Evolutionary conservation across 768 basidiomycete genomes (phyloP), one percentile per base, ranked within the genome.

Genomic region (Daedaleopsis sinensis): DNA sequence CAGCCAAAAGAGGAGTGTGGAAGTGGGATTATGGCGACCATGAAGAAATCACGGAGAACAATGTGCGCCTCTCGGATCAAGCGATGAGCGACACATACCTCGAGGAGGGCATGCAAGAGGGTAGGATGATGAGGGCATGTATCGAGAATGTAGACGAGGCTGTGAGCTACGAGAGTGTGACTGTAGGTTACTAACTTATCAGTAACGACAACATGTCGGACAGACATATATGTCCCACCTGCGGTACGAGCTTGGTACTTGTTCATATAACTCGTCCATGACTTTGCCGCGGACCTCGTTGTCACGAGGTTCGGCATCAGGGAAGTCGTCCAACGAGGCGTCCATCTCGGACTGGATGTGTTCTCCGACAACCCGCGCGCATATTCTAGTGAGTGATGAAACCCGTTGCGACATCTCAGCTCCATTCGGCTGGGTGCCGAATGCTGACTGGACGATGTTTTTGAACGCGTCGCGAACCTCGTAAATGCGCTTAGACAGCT

Each of bases 401-500:
- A 78, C 67, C 36, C 67, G 57, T 48, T 39, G 24, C 49, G 19
- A 16, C 24, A 10, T 39, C 15, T 23, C 42, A 24, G 11, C 61
- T 53, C 3, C 11, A 35, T 57, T 63, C 36, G 12, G 2, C 4
- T 35, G 6, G 6, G 52, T 10, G 15, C 44, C 71, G 21, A 68
- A 71, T 11, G 77, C 76, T 35, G 77, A 80, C 38, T 79, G 65
- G 3, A 82, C 73, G 47, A 87, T 68, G 57, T 84, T 83, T 52
- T 74, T 77, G 71, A 85, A 88, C 54, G 80, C 79, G 62, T 83
- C 82, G n/a, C 82, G 76, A 16, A 88, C 77, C 15, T 81, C 82
- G 67, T 84, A 77, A 10, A 86, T 77, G 35, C 73, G 78, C 39
- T 76, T 76, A 10, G 84, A 78, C 35, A 84, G 73, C 55, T 82